Base-by-base conservation (phyloP, 768 basidiomycete genomes). In the Floccularia luteovirens region DNA sequence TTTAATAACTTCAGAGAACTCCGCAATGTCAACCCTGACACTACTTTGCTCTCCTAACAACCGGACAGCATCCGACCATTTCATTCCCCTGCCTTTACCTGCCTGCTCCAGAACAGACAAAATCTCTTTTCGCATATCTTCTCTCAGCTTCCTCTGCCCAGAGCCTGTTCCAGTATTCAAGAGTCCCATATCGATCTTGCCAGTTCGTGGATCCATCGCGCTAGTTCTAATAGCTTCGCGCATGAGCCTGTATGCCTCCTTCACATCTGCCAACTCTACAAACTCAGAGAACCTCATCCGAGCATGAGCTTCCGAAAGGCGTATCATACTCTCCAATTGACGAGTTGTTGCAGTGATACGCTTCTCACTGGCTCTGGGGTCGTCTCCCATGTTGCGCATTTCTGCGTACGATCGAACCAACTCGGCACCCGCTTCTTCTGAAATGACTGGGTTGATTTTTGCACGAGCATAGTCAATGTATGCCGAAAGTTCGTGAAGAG, bases 301-400 rank as follows among this genome's bases (percentile, higher is more conserved):
- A 3, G 96, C 93, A 56, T 99, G 96, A 0, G 87, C 96, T 62
- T 99, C 96, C 0, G 87, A 84, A 20, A 99, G 77, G 4, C 93
- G 85, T 53, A 99, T 96, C 79, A 99, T 89, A 50, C 83, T 87
- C 62, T 99, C 96, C 12, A 99, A 77, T 60, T 99, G 94, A 36
- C 96, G 79, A 0, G 96, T 98, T 23, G 96, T 98, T 0, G 96
- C 96, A 0, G 96, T 99, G 60, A 99, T 99, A 10, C 94, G 81
- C 56, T 89, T 89, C 60, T 98, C 94, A 44, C 75, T 77, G 1
- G 78, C 75, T 13, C 90, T 81, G 1, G 90, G 82, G 56, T 98
- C 94, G 40, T 83, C 70, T 16, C 94, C 94, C 52, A 89, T 81
- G 53, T 86, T 86, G 37, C 96, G 86, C 73, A 99, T 87, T 47